Base-by-base conservation (phyloP, 441 rosid species). In the Bruguiera hainesii region DNA sequence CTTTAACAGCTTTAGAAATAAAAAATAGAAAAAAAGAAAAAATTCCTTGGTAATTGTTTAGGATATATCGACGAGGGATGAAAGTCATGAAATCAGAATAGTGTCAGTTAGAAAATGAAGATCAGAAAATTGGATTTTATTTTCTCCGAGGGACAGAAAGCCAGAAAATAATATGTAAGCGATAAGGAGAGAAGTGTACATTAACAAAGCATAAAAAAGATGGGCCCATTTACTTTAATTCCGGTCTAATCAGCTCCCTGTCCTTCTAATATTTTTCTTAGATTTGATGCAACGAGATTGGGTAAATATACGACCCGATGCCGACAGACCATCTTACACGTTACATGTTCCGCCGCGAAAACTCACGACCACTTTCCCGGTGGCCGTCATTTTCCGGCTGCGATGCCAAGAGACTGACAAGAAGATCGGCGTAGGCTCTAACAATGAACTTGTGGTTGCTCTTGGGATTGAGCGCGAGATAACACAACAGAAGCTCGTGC, bases 371-470 rank as follows among this genome's bases (percentile, higher is more conserved):
- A 42, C 55, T 56, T 50, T 56, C 20, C 18, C 51, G 46, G 66
- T 50, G 16, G 30, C 20, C 62, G 0, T 48, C 65, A 19, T n/a
- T 46, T 53, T 28, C 61, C 61, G 59, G 70, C 2, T 74, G 33
- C 19, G 72, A 53, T 25, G 84, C 80, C 79, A 89, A 76, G 46
- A 93, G 84, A 71, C 81, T 84, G 28, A 89, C 87, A 2, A 93
- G 73, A 70, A 89, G 87, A 78, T 90, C 97, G 39, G 95, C 82
- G 42, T 90, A 93, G 48, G 98, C 98, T 16, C 84, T 79, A 29
- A 88, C 79, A 56, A 93, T 82, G 66, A 74, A 85, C 75, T 86
- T 84, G 73, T 89, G 98, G 0, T 85, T 79, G 56, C 73, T 84
- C 77, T 75, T 74, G 1, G 95, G 95, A 76, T 93, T 93, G 60